phyloP scores from a whole-genome alignment of 2,329 filamentous ascomycete species.

The Drechslerella coelobrocha region DNA sequence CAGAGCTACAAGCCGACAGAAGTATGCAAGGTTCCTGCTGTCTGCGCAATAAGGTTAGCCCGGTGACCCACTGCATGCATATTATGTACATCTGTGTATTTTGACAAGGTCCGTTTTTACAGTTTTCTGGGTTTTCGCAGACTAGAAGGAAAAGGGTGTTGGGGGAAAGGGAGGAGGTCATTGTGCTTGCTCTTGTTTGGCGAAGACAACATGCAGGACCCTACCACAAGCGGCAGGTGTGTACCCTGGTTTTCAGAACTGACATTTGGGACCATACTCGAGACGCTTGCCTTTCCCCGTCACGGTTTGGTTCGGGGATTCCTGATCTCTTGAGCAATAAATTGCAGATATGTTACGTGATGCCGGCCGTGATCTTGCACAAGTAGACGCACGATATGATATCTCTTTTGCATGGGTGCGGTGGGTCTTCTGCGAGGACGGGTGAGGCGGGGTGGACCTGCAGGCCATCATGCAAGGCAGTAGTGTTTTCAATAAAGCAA shows the following conservation, averaged over 20 bases:
- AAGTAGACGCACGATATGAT: slow-evolving; percentile 18
- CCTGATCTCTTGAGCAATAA: slow-evolving; percentile 37
- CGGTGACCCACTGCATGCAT: slow-evolving; percentile 30
- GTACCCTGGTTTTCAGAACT: slow-evolving; percentile 48
- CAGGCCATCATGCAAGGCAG: slow-evolving; percentile 46
- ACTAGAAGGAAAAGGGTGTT: slow-evolving; percentile 3
- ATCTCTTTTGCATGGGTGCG: slow-evolving; percentile 16
- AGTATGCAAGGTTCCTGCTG: slow-evolving; percentile 15
- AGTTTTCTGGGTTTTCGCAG: slow-evolving; percentile 48
- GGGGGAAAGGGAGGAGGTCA: slow-evolving; percentile 9
- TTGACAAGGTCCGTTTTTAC: slow-evolving; percentile 11
- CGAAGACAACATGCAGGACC: slow-evolving; percentile 46
- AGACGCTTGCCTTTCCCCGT: slow-evolving; percentile 46
- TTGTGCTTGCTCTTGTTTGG: slow-evolving; percentile 35
- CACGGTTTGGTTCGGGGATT: slow-evolving; percentile 25
- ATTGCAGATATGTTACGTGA: slow-evolving; percentile 48
- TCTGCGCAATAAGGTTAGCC: slow-evolving; percentile 46
- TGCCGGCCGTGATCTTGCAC: slow-evolving; percentile 2
- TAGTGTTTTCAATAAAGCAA: slow-evolving; percentile 29
- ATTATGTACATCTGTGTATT: slow-evolving; percentile 20
- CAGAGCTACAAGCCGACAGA: slow-evolving; percentile 2
- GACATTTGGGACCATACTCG: slow-evolving; percentile 47
- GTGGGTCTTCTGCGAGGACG: slow-evolving; percentile 18
- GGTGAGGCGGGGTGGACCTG: slow-evolving; percentile 47
- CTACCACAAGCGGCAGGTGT: slow-evolving; percentile 48